Evolutionary conservation across 2,329 filamentous ascomycete genomes (phyloP).

Genomic region (Colletotrichum noveboracense): DNA sequence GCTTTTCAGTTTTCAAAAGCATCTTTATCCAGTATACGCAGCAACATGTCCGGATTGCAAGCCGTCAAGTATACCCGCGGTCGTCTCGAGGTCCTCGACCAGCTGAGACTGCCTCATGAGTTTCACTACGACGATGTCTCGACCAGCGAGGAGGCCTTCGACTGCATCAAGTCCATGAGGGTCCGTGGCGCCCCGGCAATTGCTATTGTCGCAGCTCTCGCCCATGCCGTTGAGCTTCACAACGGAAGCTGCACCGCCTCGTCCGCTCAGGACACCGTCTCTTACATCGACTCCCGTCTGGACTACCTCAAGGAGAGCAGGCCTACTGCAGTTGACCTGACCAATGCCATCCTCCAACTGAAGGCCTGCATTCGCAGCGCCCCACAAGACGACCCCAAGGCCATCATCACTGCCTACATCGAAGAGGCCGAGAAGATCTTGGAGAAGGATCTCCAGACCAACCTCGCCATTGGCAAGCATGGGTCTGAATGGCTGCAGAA

Average conservation of each 20-base stretch:
- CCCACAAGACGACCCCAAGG: constrained; percentile 38
- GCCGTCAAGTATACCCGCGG: constrained; percentile 79
- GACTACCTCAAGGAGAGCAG: constrained; percentile 88
- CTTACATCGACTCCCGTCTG: constrained; percentile 77
- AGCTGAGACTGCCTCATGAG: constrained; percentile 81
- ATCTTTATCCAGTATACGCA: neutral
- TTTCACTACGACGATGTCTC: constrained; percentile 78
- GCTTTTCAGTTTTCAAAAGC: neutral
- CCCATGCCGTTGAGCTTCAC: constrained; percentile 83
- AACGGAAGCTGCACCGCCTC: constrained; percentile 55
- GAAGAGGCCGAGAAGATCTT: constrained; percentile 85
- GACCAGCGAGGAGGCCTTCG: constrained; percentile 77
- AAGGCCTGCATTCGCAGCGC: constrained; percentile 65
- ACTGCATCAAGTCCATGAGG: constrained; percentile 82
- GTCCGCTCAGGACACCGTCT: constrained; percentile 62
- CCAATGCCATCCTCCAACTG: constrained; percentile 85
- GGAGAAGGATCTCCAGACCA: constrained; percentile 84
- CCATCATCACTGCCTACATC: constrained; percentile 75
- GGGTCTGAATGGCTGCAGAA: constrained; percentile 83
- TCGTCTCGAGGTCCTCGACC: constrained; percentile 78
- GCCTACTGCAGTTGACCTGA: constrained; percentile 93
- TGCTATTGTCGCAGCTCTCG: constrained; percentile 93
- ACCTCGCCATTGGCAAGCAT: constrained; percentile 81
- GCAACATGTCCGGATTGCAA: constrained; percentile 65
- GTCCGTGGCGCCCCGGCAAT: constrained; percentile 88